Conservation (phyloP, 108 stramenopile species). For the Parmales sp. region DNA sequence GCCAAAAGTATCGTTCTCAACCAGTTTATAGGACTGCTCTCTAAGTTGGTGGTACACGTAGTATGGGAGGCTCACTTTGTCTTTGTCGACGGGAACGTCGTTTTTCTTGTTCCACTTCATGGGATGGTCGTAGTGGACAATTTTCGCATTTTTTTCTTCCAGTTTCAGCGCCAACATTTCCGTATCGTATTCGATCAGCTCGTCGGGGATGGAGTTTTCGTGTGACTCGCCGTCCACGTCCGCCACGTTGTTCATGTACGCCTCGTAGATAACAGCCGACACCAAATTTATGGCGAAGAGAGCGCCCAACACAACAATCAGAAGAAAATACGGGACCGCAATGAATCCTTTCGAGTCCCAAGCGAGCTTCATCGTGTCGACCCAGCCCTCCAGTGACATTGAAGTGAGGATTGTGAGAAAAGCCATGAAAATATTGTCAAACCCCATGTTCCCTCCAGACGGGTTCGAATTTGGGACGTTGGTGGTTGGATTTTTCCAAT, state of each 20-base stretch:
- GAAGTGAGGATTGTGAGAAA: conserved; percentile 12
- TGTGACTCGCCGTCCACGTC: background rate
- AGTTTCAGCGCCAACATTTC: background rate
- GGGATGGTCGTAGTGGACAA: background rate
- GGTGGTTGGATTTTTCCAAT: background rate
- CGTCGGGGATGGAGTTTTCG: background rate
- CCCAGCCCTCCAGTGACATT: conserved; percentile 15
- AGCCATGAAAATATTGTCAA: conserved; percentile 14
- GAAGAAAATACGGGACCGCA: conserved; percentile 31
- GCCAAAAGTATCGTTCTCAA: background rate
- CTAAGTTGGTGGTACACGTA: background rate
- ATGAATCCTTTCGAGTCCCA: conserved; percentile 8
- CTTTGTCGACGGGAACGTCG: background rate
- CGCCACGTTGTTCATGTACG: background rate
- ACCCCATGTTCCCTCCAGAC: background rate
- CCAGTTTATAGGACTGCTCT: background rate
- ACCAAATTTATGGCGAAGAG: conserved; percentile 46
- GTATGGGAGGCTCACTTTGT: background rate
- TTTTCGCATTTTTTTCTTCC: background rate
- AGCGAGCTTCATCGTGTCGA: background rate
- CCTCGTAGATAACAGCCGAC: conserved; percentile 33
- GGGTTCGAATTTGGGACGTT: background rate
- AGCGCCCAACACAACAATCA: conserved; percentile 36
- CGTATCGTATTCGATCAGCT: background rate
- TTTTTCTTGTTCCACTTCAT: background rate